These are phyloP conservation scores for Paxillus rubicundulus DNA, from an alignment of 768 basidiomycete species.

Conservation along the genomic window DNA sequence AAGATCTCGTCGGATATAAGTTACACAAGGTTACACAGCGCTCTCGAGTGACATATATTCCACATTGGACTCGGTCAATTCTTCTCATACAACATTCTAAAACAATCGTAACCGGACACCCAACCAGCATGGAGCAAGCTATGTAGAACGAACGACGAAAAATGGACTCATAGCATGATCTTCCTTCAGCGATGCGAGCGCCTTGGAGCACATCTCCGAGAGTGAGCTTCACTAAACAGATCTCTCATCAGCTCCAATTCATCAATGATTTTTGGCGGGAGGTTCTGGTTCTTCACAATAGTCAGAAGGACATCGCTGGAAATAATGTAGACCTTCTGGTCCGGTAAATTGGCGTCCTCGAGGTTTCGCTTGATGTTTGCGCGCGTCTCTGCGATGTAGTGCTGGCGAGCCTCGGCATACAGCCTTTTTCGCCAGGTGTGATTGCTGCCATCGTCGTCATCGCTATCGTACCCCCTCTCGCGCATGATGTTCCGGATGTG, in stretches of 20 bases:
- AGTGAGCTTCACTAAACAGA: conserved; percentile 8
- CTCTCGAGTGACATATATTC: too few species aligned
- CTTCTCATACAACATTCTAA: too few species aligned
- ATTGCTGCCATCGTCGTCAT: conserved; percentile 13
- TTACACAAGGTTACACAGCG: too few species aligned
- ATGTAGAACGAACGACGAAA: too few species aligned
- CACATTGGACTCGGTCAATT: too few species aligned
- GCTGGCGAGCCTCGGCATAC: conserved; percentile 10
- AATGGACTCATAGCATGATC: too few species aligned
- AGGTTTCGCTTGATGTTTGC: conserved; percentile 18
- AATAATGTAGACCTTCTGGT: conserved; percentile 29
- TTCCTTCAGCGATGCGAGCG: too few species aligned
- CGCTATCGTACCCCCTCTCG: conserved; percentile 18
- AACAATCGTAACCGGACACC: too few species aligned
- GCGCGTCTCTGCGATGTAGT: conserved; percentile 16
- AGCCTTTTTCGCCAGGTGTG: conserved; percentile 7
- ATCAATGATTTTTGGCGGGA: conserved; percentile 20
- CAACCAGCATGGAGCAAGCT: too few species aligned
- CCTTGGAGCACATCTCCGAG: too few species aligned
- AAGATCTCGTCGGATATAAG: too few species aligned
- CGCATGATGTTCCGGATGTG: conserved; percentile 20
- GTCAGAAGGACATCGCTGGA: conserved; percentile 18
- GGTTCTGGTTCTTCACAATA: conserved; percentile 14
- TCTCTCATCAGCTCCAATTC: conserved; percentile 23
- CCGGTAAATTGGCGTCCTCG: conserved; percentile 20